phyloP scores from a whole-genome alignment of 345 rosid species.

The Cardamine occulta region DNA sequence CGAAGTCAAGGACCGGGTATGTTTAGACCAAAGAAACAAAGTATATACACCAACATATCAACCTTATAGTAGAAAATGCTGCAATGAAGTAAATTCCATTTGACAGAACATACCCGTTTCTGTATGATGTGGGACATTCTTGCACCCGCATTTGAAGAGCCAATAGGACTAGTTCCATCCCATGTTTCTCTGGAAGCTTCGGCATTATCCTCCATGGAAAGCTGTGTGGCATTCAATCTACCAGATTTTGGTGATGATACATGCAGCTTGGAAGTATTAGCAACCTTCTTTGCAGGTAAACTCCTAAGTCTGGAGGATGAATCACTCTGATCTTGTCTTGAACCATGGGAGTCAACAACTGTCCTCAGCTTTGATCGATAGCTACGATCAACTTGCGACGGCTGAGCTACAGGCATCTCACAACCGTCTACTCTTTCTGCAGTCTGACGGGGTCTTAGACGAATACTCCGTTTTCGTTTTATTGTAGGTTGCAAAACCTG shows the following conservation, averaged over 20 bases:
- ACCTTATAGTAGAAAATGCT: constrained; percentile 3
- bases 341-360: constrained; percentile 54
- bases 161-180: constrained; percentile 65
- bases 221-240: constrained; percentile 58
- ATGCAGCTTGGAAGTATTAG: constrained; percentile 67
- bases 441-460: constrained; percentile 83
- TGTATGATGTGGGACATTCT: constrained; percentile 82
- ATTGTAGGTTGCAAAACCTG: constrained; percentile 97
- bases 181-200: constrained; percentile 68
- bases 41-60: not conserved
- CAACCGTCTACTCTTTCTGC: constrained; percentile 64
- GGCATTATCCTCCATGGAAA: constrained; percentile 56
- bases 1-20: constrained; percentile 18
- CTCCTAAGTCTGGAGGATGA: constrained; percentile 63
- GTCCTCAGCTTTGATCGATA: constrained; percentile 65
- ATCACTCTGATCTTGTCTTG: constrained; percentile 74
- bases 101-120: constrained; percentile 67
- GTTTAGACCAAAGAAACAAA: constrained; percentile 25
- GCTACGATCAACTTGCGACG: constrained; percentile 64
- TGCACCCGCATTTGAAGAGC: constrained; percentile 55
- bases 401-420: constrained; percentile 58
- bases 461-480: constrained; percentile 94
- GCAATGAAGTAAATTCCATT: constrained; percentile 12
- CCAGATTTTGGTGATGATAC: constrained; percentile 72
- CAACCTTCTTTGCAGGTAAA: constrained; percentile 66